Evolutionary conservation across 495 filamentous ascomycete species (phyloP).

Genomic region (Aspergillus wentii): DNA sequence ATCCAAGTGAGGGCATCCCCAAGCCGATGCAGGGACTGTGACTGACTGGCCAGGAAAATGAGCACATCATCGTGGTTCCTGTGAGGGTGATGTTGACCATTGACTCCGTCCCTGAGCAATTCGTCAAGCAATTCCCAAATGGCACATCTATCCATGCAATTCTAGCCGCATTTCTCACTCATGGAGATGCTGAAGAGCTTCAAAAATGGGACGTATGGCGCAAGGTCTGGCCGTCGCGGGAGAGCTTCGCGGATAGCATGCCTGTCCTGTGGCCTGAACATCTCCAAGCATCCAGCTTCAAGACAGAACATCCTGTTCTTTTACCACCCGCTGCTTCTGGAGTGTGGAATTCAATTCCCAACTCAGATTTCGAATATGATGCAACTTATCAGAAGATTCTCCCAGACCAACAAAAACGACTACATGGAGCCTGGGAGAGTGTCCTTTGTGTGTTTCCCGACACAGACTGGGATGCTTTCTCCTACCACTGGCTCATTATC

Average conservation of each 20-base stretch:
- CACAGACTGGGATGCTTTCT: conserved; percentile 44
- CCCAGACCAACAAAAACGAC: conserved; percentile 52
- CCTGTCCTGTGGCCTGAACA: conserved; percentile 58
- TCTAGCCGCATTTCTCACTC: not conserved
- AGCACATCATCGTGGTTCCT: conserved; percentile 55
- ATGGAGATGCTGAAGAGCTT: conserved; percentile 1
- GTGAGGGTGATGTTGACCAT: conserved; percentile 54
- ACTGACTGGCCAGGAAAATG: conserved; percentile 8
- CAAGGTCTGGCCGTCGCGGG: conserved; percentile 52
- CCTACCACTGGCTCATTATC: conserved; percentile 67
- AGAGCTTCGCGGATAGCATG: conserved; percentile 51
- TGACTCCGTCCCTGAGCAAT: conserved; percentile 46
- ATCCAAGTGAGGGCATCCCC: conserved; percentile 48
- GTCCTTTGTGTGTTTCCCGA: conserved; percentile 44
- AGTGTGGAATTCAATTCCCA: conserved; percentile 17
- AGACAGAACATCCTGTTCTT: conserved; percentile 1
- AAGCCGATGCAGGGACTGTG: not conserved
- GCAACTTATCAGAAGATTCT: conserved; percentile 43
- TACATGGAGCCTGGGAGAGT: conserved; percentile 50
- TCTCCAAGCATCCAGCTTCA: conserved; percentile 16
- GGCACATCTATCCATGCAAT: conserved; percentile 54
- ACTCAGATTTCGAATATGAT: conserved; percentile 12
- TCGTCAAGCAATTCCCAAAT: conserved; percentile 33
- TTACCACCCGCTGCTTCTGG: conserved; percentile 30
- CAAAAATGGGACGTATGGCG: conserved; percentile 47